phyloP scores from a whole-genome alignment of 495 filamentous ascomycete species.

The Entonaema liquescens region DNA sequence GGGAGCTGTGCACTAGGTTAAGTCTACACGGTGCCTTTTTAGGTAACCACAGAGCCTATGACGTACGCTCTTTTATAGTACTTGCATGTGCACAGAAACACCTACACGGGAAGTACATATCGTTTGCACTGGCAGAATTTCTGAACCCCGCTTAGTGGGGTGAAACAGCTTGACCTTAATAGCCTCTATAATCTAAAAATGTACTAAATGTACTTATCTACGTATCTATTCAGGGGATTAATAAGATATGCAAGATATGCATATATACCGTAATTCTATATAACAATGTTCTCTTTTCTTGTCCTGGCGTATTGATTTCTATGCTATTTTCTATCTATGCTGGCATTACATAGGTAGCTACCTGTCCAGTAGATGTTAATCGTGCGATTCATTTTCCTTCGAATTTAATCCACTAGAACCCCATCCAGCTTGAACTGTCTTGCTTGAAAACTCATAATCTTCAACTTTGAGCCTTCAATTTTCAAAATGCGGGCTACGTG shows the following conservation, averaged over 20 bases:
- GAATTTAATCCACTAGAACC: not conserved
- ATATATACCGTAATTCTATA: too few relatives aligned
- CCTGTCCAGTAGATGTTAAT: not conserved
- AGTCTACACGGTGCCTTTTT: not conserved
- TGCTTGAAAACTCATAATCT: not conserved
- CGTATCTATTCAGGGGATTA: too few relatives aligned
- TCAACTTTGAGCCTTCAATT: not conserved
- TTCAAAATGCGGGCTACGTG: slow-evolving; percentile 50
- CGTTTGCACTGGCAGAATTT: slow-evolving; percentile 17
- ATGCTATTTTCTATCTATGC: not conserved
- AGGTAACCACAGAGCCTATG: slow-evolving; percentile 19
- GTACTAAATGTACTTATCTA: too few relatives aligned
- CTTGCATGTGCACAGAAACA: not conserved
- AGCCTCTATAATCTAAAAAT: too few relatives aligned
- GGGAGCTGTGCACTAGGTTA: slow-evolving; percentile 22
- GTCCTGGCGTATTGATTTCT: not conserved
- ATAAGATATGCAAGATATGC: not conserved
- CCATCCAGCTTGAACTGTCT: not conserved
- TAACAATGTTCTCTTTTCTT: too few relatives aligned
- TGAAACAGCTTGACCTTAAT: not conserved
- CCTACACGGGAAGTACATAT: not conserved
- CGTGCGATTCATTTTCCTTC: not conserved
- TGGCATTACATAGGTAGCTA: too few relatives aligned
- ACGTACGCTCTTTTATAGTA: slow-evolving; percentile 21
- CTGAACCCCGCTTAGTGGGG: slow-evolving; percentile 9